These are phyloP conservation scores for Eucommia ulmoides DNA, from an alignment of 257 asterid genomes.

Conservation along the genomic window DNA sequence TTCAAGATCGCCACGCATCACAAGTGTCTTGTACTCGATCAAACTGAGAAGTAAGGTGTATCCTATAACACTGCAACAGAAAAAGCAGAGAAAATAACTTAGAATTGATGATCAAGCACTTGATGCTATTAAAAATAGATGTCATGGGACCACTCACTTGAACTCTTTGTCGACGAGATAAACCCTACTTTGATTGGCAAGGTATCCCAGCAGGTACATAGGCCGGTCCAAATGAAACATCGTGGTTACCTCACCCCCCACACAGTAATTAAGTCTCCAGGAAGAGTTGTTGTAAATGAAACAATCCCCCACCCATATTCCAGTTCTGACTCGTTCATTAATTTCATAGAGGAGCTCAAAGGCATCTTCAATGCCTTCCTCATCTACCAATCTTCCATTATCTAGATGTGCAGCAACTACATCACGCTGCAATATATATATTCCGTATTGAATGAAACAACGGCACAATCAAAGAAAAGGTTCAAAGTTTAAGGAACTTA, in stretches of 20 bases:
- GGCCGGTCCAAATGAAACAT: conserved; percentile 98
- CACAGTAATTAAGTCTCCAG: conserved; percentile 96
- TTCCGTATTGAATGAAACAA: background rate
- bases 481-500: conserved; percentile 5
- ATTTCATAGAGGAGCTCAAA: conserved; percentile 91
- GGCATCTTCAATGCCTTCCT: conserved; percentile 96
- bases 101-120: conserved; percentile 1
- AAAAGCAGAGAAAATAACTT: conserved; percentile 7
- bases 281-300: conserved; percentile 91
- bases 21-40: conserved; percentile 95
- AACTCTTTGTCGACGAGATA: conserved; percentile 89
- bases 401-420: conserved; percentile 87
- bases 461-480: background rate
- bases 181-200: conserved; percentile 87
- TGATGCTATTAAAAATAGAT: conserved; percentile 3
- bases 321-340: conserved; percentile 94
- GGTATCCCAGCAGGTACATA: conserved; percentile 95
- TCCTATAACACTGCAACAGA: conserved; percentile 61
- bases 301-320: conserved; percentile 98
- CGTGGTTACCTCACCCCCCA: conserved; percentile 99
- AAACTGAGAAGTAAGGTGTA: conserved; percentile 77
- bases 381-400: conserved; percentile 81
- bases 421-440: conserved; percentile 59
- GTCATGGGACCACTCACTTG: conserved; percentile 51
- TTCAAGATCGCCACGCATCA: conserved; percentile 91